Evolutionary conservation across 192 early-diverging fungal genomes (phyloP), one percentile per base, ranked within the genome.

Genomic region (Coemansia sp.): DNA sequence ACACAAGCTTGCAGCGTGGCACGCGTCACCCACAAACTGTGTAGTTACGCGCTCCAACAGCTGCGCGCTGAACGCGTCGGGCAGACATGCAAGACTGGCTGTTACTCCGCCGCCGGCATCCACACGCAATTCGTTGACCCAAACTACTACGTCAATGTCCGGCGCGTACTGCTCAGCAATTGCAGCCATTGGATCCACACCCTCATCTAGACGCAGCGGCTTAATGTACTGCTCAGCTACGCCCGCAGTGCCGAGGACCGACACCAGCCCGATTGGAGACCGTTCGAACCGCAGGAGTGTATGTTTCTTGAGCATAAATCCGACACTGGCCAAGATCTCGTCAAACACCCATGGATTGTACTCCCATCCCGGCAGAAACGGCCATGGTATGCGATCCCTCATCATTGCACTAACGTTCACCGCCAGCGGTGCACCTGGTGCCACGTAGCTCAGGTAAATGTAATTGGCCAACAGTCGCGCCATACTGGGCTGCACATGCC

Each of bases 401-500:
- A 90, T 82, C 59, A 90, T 89, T 9, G 83, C 65, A 40, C 88
- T 83, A 25, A 91, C 72, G 55, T 91, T 95, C 34, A 94, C 79
- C 23, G 84, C 82, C 18, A 95, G 67, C 0, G 92, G 92, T 0
- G 85, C 86, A 12, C 61, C 70, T 3, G 82, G 64, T 58, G 85
- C 82, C 12, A 95, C 68, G 67, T 93, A 95, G 34, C 84, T 91
- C 36, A 87, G 69, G 64, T 89, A 92, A 49, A 95, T 91, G 64
- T 92, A 88, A 61, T 82, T 84, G 25, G 87, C 85, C 23, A 78
- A 58, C 6, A 83, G 73, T 11, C 82, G 67, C 24, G 74, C 72
- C 73, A 83, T 74, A 38, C 70, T 76, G 3, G 82, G 77, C 69
- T 72, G 71, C 23, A 67, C 75, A 23, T 70, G 68, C 26, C 86